Evolutionary conservation across 176 grass and related monocot species (phyloP).

Genomic region (Musa acuminata): DNA sequence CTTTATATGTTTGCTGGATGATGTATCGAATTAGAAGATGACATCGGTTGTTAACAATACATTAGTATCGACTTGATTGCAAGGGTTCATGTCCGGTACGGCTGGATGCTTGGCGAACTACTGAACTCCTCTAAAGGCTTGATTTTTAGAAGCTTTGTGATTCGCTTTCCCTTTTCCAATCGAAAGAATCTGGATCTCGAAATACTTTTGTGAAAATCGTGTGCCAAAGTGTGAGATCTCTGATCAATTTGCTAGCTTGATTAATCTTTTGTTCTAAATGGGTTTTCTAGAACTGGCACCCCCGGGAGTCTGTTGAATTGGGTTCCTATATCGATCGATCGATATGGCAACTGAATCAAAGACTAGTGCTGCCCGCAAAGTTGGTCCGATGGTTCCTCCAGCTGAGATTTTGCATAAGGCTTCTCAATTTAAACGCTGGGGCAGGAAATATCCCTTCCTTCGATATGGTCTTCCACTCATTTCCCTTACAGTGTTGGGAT

Average conservation of each 20-base stretch:
- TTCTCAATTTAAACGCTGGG: constrained; percentile 67
- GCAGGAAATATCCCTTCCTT: constrained; percentile 65
- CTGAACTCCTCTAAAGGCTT: too few species aligned
- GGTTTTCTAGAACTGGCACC: background rate
- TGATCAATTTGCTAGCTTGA: background rate
- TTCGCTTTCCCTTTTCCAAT: too few species aligned
- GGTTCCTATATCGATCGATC: background rate
- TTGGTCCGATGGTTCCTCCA: constrained; percentile 19
- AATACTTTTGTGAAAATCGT: background rate
- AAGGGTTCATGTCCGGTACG: too few species aligned
- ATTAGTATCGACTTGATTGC: too few species aligned
- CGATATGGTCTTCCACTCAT: constrained; percentile 71
- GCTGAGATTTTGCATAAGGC: constrained; percentile 35
- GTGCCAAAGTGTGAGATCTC: background rate
- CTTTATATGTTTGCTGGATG: too few species aligned
- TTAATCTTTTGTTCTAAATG: background rate
- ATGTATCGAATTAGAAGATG: too few species aligned
- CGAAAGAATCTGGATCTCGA: too few species aligned
- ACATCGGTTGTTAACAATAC: too few species aligned
- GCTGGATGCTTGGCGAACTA: too few species aligned
- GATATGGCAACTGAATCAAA: constrained; percentile 5
- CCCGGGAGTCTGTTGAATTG: background rate
- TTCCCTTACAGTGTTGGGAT: constrained; percentile 89
- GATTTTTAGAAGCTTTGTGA: too few species aligned
- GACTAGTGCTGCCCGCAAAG: constrained; percentile 37